Evolutionary conservation across 805 yeast genomes (phyloP).

Genomic region (Lachancea sp.): DNA sequence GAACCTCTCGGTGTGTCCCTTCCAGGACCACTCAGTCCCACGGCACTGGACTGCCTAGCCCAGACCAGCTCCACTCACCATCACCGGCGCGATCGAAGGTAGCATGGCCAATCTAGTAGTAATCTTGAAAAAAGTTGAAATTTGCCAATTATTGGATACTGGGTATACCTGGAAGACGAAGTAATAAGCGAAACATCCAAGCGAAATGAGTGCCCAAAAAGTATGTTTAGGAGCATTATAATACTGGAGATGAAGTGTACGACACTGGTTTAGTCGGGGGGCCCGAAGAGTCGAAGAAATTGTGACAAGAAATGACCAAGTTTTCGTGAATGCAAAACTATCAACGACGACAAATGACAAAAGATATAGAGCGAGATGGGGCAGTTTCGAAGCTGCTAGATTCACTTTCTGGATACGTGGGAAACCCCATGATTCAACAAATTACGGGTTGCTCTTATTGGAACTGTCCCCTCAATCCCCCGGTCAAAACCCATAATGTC

Average conservation of each 20-base stretch:
- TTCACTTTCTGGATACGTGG: too few species aligned
- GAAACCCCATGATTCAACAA: too few species aligned
- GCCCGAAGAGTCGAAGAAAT: neutral
- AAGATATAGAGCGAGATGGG: too few species aligned
- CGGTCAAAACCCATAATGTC: neutral
- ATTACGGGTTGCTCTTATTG: too few species aligned
- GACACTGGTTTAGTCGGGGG: neutral
- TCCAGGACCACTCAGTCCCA: too few species aligned
- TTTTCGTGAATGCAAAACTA: too few species aligned
- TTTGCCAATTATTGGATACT: neutral
- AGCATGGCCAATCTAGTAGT: neutral
- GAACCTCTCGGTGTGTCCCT: too few species aligned
- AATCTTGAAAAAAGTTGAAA: slow-evolving; percentile 5
- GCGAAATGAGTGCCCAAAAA: slow-evolving; percentile 34
- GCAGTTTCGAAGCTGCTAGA: too few species aligned
- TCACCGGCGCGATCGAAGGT: neutral
- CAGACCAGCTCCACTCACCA: too few species aligned
- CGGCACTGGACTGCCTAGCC: too few species aligned
- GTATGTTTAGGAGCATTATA: slow-evolving; percentile 18
- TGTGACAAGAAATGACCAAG: neutral
- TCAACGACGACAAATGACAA: too few species aligned
- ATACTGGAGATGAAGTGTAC: neutral
- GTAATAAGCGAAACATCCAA: slow-evolving; percentile 11
- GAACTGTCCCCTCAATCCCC: neutral
- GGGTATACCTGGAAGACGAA: neutral